phyloP scores from a whole-genome alignment of 148 eudicot species.

The Euryodendron excelsum region DNA sequence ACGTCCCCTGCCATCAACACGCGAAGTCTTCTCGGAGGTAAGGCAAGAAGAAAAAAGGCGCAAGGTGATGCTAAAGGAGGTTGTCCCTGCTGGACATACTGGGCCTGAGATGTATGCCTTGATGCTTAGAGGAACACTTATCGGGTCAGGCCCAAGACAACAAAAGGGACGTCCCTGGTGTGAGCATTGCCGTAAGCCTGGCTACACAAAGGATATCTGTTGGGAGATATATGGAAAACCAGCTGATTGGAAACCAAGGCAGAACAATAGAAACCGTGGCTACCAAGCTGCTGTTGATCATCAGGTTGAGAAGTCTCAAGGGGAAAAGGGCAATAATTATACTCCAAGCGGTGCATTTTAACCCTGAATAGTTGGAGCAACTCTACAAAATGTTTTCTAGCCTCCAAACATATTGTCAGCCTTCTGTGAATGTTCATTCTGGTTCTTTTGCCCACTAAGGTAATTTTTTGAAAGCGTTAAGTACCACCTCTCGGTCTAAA shows the following conservation, averaged over 20 bases:
- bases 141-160: not conserved
- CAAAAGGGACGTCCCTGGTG: not conserved
- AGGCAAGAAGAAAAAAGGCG: not conserved
- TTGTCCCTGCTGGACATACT: not conserved
- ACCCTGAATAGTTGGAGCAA: not conserved
- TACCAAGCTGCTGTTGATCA: too few species aligned
- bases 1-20: not conserved
- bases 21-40: not conserved
- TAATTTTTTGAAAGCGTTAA: not conserved
- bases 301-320: not conserved
- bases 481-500: not conserved
- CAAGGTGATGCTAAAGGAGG: not conserved
- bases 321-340: not conserved
- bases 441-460: not conserved
- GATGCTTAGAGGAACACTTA: not conserved
- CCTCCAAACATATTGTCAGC: too few species aligned
- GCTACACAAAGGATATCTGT: not conserved
- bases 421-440: too few species aligned
- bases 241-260: not conserved
- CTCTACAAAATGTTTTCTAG: too few species aligned
- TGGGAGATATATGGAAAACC: not conserved
- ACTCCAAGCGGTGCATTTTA: not conserved
- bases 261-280: not conserved
- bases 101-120: not conserved
- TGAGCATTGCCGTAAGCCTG: not conserved